These are phyloP conservation scores for Draba incana DNA, from an alignment of 345 rosid species.

Conservation along the genomic window DNA sequence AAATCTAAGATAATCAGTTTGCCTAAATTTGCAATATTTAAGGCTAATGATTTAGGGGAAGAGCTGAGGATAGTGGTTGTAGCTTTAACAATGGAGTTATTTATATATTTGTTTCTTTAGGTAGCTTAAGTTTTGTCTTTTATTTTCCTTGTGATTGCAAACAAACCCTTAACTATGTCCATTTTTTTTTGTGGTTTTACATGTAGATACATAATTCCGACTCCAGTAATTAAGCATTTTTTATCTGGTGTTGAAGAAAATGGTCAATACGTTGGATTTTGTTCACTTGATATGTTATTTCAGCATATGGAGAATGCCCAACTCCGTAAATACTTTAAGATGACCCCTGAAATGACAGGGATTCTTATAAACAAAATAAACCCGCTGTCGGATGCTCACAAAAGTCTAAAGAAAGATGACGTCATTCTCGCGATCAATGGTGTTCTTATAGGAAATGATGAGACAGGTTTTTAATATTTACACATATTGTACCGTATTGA, in stretches of 20 bases:
- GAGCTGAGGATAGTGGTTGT: too few species aligned
- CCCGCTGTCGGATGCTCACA: constrained; percentile 57
- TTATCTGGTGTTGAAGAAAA: constrained; percentile 8
- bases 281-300: constrained; percentile 55
- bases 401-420: constrained; percentile 56
- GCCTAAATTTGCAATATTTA: too few species aligned
- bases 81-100: too few species aligned
- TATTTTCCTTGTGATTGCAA: neutral
- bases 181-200: constrained; percentile 5
- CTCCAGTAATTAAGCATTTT: constrained; percentile 14
- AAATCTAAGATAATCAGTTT: neutral
- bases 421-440: constrained; percentile 67
- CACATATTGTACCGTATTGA: neutral
- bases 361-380: constrained; percentile 68
- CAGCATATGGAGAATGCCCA: constrained; percentile 64
- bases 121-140: neutral
- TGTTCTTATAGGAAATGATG: constrained; percentile 71
- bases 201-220: constrained; percentile 29
- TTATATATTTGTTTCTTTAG: too few species aligned
- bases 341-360: constrained; percentile 62
- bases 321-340: constrained; percentile 39
- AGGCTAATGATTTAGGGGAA: too few species aligned
- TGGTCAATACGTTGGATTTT: constrained; percentile 62
- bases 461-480: constrained; percentile 47
- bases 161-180: neutral